A percentile compares a stretch with the other conserved stretches of the same genome.
These are phyloP conservation scores for Taphrina betulina DNA, from an alignment of 1,139 yeast genomes.

Conservation along the genomic window DNA sequence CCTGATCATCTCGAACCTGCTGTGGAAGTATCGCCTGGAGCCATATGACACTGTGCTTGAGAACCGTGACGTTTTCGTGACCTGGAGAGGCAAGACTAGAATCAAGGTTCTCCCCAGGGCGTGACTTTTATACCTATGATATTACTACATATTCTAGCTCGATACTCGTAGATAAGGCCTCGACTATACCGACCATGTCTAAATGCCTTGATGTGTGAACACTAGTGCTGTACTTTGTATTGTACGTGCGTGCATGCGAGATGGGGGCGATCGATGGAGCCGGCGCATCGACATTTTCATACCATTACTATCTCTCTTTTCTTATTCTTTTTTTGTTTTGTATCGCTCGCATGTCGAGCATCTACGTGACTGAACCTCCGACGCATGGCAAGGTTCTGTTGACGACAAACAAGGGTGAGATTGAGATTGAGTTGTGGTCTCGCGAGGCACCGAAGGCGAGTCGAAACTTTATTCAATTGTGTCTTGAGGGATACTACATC, in stretches of 20 bases:
- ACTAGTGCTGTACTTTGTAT: too few relatives aligned
- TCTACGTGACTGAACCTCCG: conserved; percentile 28
- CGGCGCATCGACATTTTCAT: too few relatives aligned
- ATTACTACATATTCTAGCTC: too few relatives aligned
- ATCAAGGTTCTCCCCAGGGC: neutral
- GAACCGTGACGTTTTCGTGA: neutral
- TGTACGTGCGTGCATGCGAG: too few relatives aligned
- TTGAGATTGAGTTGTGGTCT: conserved; percentile 69
- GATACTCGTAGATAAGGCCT: too few relatives aligned
- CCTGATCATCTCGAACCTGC: neutral
- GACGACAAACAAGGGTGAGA: conserved; percentile 59
- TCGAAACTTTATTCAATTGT: conserved; percentile 52
- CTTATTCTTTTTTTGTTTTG: too few relatives aligned
- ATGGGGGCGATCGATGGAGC: too few relatives aligned
- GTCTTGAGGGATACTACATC: conserved; percentile 50
- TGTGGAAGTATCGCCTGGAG: neutral
- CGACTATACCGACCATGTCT: too few relatives aligned
- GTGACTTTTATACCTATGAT: too few relatives aligned
- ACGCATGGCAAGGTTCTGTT: conserved; percentile 49
- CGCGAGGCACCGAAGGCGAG: conserved; percentile 61
- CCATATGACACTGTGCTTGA: neutral
- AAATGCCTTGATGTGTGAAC: too few relatives aligned
- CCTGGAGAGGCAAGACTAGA: conserved; percentile 2
- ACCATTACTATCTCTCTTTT: too few relatives aligned
- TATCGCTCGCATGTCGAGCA: conserved; percentile 7